Evolutionary conservation across 805 yeast genomes (phyloP), one percentile per base, ranked within the genome.

Genomic region (Diddensiella caesifluorescens): DNA sequence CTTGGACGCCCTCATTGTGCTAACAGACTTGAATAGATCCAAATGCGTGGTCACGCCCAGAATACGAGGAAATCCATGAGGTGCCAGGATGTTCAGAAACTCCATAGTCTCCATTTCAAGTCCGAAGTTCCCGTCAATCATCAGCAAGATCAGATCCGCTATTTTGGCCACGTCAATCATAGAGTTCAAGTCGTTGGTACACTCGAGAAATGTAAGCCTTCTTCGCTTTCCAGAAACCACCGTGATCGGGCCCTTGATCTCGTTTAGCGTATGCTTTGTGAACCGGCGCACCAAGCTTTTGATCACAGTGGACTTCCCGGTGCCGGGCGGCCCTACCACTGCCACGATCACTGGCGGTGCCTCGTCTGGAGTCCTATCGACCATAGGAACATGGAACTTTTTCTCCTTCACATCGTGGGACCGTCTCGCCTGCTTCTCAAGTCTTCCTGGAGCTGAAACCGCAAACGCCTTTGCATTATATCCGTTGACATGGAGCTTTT

Each of bases 31-130:
- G 72, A 92, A 92, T 38, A 92, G 71, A 63, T 92, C 99, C 56
- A 94, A 72, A 68, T 92, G 99, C 0, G 98, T 92, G 4, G 95
- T 83, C 6, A 92, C 84, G 51, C 97, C 98, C 34, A 92, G 70
- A 15, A 92, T 94, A 54, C 96, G 77, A 31, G 99, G 99, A 89
- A 92, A 92, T 64, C 98, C 99, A 63, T 92, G 98, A 59, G 90
- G 97, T 55, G 92, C 95, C 2, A 96, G 94, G 51, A 92, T 76
- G 57, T 92, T 94, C 49, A 92, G 71, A 58, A 92, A 92, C 65
- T 92, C 99, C 97, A 92, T 94, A 5, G 98, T 92, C 65, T 92
- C 99, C 99, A 92, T 92, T 69, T 92, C 99, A 46, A 92, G 79
- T 5, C 99, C 99, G 61, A 87, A 92, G 62, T 92, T 92, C 45